Evolutionary conservation across 805 yeast genomes (phyloP).

Genomic region (Starmerella tilneyi): DNA sequence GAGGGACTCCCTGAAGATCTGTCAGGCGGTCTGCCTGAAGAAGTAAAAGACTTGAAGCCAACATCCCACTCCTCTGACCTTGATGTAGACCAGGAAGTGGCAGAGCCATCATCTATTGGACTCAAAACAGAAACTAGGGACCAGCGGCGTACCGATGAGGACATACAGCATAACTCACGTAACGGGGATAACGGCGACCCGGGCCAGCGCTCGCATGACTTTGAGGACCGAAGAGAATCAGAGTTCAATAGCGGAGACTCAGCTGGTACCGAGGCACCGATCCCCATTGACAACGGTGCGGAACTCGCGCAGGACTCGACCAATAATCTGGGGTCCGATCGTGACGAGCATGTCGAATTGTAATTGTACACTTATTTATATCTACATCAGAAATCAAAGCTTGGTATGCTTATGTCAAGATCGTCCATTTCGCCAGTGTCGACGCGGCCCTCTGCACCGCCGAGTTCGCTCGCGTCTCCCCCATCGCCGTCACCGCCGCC

Average conservation of each 20-base stretch:
- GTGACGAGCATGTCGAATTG: background rate
- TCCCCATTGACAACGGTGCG: too few species aligned
- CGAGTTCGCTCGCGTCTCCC: slow-evolving; percentile 4
- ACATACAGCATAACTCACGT: background rate
- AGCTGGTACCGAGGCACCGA: background rate
- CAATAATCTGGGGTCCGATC: too few species aligned
- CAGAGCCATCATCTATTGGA: too few species aligned
- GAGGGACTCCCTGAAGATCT: background rate
- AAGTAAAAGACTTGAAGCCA: too few species aligned
- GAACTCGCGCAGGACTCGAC: too few species aligned
- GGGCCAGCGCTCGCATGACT: background rate
- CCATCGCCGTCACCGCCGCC: slow-evolving; percentile 19
- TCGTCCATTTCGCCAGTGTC: slow-evolving; percentile 9
- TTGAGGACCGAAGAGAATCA: background rate
- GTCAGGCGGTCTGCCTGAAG: too few species aligned
- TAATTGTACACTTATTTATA: background rate
- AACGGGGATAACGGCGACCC: background rate
- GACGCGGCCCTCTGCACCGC: background rate
- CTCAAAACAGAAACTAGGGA: too few species aligned
- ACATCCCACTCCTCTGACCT: too few species aligned
- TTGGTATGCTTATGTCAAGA: slow-evolving; percentile 2
- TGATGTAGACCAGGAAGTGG: too few species aligned
- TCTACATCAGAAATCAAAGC: slow-evolving; percentile 9
- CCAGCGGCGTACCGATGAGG: too few species aligned
- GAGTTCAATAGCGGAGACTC: background rate